Conservation (phyloP, 345 rosid genomes). For the Euphorbia tirucalli region DNA sequence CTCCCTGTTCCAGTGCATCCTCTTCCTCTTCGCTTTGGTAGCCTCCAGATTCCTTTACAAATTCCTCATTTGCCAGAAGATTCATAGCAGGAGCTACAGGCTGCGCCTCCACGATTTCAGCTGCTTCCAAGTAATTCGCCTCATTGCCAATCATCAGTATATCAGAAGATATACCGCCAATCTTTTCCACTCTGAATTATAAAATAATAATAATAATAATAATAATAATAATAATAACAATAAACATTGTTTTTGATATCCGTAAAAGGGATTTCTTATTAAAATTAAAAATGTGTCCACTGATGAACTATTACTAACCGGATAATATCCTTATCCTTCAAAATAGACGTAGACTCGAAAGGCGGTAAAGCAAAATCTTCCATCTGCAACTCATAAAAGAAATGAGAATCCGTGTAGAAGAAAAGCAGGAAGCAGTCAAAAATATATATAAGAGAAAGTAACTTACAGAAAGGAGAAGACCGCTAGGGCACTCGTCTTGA, state of each 20-base stretch:
- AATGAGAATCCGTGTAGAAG: background rate
- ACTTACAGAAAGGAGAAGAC: conserved; percentile 68
- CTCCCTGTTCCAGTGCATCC: conserved; percentile 31
- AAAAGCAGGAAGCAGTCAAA: background rate
- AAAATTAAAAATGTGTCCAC: background rate
- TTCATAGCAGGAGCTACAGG: conserved; percentile 30
- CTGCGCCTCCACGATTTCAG: conserved; percentile 39
- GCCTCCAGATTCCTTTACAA: conserved; percentile 58
- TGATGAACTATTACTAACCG: conserved; percentile 46
- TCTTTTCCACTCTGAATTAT: conserved; percentile 58
- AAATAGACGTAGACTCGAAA: conserved; percentile 66
- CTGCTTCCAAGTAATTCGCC: conserved; percentile 29
- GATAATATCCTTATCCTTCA: conserved; percentile 76
- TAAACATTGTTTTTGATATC: too few species aligned
- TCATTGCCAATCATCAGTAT: conserved; percentile 27
- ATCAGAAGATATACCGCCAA: conserved; percentile 33
- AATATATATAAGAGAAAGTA: background rate
- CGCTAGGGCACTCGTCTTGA: conserved; percentile 57
- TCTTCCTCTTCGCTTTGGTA: conserved; percentile 63
- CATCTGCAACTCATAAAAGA: conserved; percentile 55
- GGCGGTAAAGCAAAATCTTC: conserved; percentile 85
- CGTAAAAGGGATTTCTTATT: too few species aligned
- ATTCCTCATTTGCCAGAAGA: conserved; percentile 68
- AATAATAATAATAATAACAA: too few species aligned
- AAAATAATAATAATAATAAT: too few species aligned